These are phyloP conservation scores for Parmelia sp. DNA, from an alignment of 495 filamentous ascomycete genomes.

Conservation along the genomic window DNA sequence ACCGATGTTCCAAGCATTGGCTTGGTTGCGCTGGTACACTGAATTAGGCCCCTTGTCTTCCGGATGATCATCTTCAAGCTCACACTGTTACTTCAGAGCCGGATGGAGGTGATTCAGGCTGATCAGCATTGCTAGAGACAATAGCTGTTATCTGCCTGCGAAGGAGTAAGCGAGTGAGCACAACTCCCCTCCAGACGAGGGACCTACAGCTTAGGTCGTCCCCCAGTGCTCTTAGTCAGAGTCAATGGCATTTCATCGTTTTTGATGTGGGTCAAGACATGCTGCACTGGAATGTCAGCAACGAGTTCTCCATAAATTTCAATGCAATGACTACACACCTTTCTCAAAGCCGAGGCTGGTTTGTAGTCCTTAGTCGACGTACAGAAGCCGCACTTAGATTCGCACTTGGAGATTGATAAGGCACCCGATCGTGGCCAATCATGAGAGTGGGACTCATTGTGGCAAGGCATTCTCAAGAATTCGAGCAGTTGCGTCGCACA, in stretches of 20 bases:
- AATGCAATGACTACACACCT: neutral
- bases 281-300: neutral
- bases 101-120: neutral
- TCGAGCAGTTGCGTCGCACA: neutral
- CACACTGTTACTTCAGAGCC: neutral
- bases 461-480: neutral
- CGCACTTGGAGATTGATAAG: neutral
- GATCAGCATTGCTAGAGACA: neutral
- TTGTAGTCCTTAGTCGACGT: conserved; percentile 6
- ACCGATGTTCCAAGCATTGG: neutral
- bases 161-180: neutral
- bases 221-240: neutral
- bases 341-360: conserved; percentile 8
- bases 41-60: neutral
- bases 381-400: conserved; percentile 5
- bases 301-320: neutral
- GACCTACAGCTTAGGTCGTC: conserved; percentile 2
- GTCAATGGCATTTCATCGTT: conserved; percentile 1
- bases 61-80: neutral
- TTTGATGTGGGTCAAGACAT: conserved; percentile 9
- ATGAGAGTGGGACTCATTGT: neutral
- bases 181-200: neutral
- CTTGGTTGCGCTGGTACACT: neutral
- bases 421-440: conserved; percentile 1
- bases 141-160: neutral